Evolutionary conservation across 805 yeast genomes (phyloP).

Genomic region (Zygosaccharomyces siamensis): DNA sequence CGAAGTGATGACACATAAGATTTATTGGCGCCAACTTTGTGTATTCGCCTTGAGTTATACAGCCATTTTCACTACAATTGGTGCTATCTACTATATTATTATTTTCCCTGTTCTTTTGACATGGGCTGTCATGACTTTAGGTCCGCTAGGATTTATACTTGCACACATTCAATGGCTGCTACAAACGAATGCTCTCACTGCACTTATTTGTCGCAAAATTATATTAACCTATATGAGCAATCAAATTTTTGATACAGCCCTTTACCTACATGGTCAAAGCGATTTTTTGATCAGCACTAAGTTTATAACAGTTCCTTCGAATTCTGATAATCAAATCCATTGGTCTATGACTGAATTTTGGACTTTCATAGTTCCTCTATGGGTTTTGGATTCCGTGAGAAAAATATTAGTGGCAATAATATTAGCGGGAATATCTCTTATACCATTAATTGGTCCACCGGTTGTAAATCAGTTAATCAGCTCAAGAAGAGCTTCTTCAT

Average conservation of each 20-base stretch:
- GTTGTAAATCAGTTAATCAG: conserved; percentile 26
- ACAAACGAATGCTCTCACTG: conserved; percentile 28
- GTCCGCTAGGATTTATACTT: conserved; percentile 32
- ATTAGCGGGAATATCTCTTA: conserved; percentile 22
- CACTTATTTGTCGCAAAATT: conserved; percentile 22
- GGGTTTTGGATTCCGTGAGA: conserved; percentile 8
- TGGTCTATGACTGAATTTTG: conserved; percentile 16
- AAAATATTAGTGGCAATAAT: conserved; percentile 10
- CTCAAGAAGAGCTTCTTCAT: conserved; percentile 27
- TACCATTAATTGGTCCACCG: conserved; percentile 36
- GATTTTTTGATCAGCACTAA: conserved; percentile 18
- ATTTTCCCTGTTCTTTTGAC: conserved; percentile 27
- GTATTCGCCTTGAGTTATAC: conserved; percentile 25
- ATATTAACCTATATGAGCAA: conserved; percentile 24
- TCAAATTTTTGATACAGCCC: conserved; percentile 23
- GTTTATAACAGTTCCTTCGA: conserved; percentile 6
- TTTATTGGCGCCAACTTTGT: conserved; percentile 30
- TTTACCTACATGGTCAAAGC: conserved; percentile 16
- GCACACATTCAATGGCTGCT: conserved; percentile 32
- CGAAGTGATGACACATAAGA: conserved; percentile 20
- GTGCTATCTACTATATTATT: conserved; percentile 21
- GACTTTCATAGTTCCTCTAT: conserved; percentile 18
- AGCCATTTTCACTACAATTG: conserved; percentile 22
- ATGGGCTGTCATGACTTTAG: conserved; percentile 26
- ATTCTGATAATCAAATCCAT: not conserved